Evolutionary conservation across 805 yeast species (phyloP), one percentile per base, ranked within the genome.

Genomic region (Metahyphopichia silvanorum): DNA sequence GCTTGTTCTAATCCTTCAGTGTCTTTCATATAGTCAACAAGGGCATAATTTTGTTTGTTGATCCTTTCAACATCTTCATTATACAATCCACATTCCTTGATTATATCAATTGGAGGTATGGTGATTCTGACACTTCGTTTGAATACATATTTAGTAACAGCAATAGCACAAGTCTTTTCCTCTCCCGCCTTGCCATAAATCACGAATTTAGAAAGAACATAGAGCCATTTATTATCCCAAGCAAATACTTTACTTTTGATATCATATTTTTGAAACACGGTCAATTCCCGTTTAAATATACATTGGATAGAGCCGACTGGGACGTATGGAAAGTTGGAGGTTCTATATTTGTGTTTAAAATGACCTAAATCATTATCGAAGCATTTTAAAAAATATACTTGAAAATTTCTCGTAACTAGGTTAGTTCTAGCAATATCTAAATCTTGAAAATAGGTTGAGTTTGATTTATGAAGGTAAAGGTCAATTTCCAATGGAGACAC

Each of bases 211-310:
- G 83, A 75, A 16, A 83, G 42, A 9, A 86, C 72, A 50, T 78
- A 88, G 10, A 89, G 47, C 96, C 96, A 87, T 56, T 88, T 89
- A 21, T 74, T 67, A 59, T 86, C 93, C 95, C 96, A 88, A 6
- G 91, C 82, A 5, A 84, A 53, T 13, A 89, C 70, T 23, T 76
- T 64, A 3, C 83, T 71, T 21, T 65, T 63, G 15, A 89, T 66
- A 3, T 60, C 42, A 52, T 79, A 89, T 16, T 47, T 45, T 34
- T 72, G 74, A 49, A 79, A 85, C 1, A 91, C 82, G 46, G 62
- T 72, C 51, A 91, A 77, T 49, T 89, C 96, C 41, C 71, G 75
- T 40, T 80, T 69, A 60, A 86, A 89, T 17, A 74, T 67, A 19
- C 82, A 71, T 32, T 73, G 74, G 7, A 85, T 81, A 6, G 80